A percentile compares a stretch with the other conserved stretches of the same genome.
These are phyloP conservation scores for Naganishia albida DNA, from an alignment of 1,284 basidiomycete genomes.

Conservation along the genomic window DNA sequence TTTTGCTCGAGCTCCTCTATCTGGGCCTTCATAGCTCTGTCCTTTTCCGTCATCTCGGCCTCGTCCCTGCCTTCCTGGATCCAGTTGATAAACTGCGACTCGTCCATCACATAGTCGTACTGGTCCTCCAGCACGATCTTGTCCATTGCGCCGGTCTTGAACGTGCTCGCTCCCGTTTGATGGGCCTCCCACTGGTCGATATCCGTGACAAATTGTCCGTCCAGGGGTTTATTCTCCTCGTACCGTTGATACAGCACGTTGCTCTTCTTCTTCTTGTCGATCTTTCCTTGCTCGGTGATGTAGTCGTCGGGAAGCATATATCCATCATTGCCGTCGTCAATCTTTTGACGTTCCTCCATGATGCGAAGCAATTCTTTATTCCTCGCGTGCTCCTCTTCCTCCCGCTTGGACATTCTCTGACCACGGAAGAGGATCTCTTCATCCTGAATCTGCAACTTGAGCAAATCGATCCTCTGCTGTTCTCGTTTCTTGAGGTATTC, in stretches of 20 bases:
- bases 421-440: constrained; percentile 78
- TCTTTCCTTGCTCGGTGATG: constrained; percentile 96
- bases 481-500: constrained; percentile 96
- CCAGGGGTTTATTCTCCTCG: constrained; percentile 71
- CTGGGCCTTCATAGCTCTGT: constrained; percentile 79
- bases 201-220: constrained; percentile 91
- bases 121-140: constrained; percentile 70
- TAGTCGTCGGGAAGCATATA: constrained; percentile 97
- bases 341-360: constrained; percentile 89
- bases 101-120: constrained; percentile 98
- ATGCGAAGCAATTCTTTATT: constrained; percentile 91
- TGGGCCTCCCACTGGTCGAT: constrained; percentile 94
- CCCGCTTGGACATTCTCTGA: constrained; percentile 83
- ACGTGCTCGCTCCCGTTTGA: constrained; percentile 85
- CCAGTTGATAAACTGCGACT: constrained; percentile 93
- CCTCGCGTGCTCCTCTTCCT: constrained; percentile 75
- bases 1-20: constrained; percentile 89
- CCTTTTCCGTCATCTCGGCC: constrained; percentile 80
- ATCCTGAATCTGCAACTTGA: constrained; percentile 89
- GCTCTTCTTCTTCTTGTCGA: constrained; percentile 95
- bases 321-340: constrained; percentile 91
- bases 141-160: constrained; percentile 86
- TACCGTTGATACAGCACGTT: constrained; percentile 91
- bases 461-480: constrained; percentile 89
- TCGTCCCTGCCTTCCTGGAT: constrained; percentile 79